phyloP scores from a whole-genome alignment of 2,329 filamentous ascomycete genomes.

The Ramichloridium luteum region DNA sequence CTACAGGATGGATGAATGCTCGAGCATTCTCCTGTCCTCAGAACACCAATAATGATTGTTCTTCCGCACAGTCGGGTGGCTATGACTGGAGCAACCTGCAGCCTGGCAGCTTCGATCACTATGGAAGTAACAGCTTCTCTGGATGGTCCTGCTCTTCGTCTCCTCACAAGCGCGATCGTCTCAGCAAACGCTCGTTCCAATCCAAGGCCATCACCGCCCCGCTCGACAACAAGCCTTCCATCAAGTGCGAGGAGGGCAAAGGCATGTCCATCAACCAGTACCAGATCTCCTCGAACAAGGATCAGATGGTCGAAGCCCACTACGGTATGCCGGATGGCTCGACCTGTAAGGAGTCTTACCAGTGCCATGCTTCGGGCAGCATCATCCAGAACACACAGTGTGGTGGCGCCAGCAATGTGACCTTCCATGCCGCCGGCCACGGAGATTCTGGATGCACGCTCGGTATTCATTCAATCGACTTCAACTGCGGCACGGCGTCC shows the following conservation, averaged over 20 bases:
- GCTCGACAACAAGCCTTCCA: constrained; percentile 32
- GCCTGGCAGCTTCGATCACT: constrained; percentile 49
- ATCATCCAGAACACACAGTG: constrained; percentile 76
- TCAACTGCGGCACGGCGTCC: constrained; percentile 50
- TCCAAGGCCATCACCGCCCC: constrained; percentile 32
- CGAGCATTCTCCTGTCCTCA: constrained; percentile 44
- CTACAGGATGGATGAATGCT: background rate
- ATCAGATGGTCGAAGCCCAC: constrained; percentile 70
- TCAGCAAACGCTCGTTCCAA: constrained; percentile 34
- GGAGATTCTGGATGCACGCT: constrained; percentile 48
- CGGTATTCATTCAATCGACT: constrained; percentile 60
- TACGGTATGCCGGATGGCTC: constrained; percentile 77
- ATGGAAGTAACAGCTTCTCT: constrained; percentile 60
- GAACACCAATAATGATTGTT: constrained; percentile 69
- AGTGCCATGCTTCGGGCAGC: constrained; percentile 56
- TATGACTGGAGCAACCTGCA: constrained; percentile 59
- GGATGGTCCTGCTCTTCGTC: constrained; percentile 58
- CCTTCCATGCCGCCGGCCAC: constrained; percentile 42
- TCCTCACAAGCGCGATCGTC: constrained; percentile 46
- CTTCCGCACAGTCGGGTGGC: constrained; percentile 52
- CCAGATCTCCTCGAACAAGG: constrained; percentile 60
- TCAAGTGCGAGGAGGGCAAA: constrained; percentile 36
- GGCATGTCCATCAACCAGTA: constrained; percentile 65
- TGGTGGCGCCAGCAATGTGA: constrained; percentile 75
- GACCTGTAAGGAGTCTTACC: constrained; percentile 63